Percentiles rank a stretch among this genome's conserved stretches.
Conservation (phyloP, 495 filamentous ascomycete species). For the Delitschia confertaspora region DNA sequence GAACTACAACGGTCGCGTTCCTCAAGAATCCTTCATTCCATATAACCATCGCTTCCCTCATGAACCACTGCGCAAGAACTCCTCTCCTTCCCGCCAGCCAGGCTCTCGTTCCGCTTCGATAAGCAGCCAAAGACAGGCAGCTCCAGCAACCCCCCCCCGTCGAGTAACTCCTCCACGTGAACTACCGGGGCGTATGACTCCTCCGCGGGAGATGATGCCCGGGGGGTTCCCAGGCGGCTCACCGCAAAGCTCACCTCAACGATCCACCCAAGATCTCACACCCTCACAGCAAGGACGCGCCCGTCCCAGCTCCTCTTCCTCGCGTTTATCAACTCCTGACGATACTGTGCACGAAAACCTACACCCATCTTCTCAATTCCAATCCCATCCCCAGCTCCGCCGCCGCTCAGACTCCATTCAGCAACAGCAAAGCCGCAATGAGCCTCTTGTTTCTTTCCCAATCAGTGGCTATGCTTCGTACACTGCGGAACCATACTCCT, state of each 20-base stretch:
- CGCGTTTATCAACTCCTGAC: constrained; percentile 18
- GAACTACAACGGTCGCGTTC: constrained; percentile 21
- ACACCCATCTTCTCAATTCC: too few species aligned
- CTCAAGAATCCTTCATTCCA: constrained; percentile 8
- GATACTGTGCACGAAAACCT: too few species aligned
- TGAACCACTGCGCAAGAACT: too few species aligned
- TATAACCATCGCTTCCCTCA: too few species aligned
- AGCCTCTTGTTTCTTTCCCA: constrained; percentile 20
- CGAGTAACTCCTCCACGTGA: constrained; percentile 24
- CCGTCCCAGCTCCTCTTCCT: constrained; percentile 31
- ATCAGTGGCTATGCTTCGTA: constrained; percentile 22
- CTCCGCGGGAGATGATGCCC: constrained; percentile 21
- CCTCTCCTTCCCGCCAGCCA: constrained; percentile 22
- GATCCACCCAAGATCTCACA: constrained; percentile 18
- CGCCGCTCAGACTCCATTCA: constrained; percentile 25
- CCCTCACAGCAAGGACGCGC: constrained; percentile 16
- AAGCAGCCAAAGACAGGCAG: too few species aligned
- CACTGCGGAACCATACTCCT: constrained; percentile 20
- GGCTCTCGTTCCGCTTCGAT: constrained; percentile 31
- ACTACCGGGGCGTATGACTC: too few species aligned
- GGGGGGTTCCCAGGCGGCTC: constrained; percentile 23
- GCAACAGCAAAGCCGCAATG: constrained; percentile 4
- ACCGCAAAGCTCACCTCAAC: constrained; percentile 8
- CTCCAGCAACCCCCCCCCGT: constrained; percentile 23
- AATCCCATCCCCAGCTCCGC: constrained; percentile 2